phyloP scores from a whole-genome alignment of 176 grass and related monocot genomes.

The Chloris gayana region DNA sequence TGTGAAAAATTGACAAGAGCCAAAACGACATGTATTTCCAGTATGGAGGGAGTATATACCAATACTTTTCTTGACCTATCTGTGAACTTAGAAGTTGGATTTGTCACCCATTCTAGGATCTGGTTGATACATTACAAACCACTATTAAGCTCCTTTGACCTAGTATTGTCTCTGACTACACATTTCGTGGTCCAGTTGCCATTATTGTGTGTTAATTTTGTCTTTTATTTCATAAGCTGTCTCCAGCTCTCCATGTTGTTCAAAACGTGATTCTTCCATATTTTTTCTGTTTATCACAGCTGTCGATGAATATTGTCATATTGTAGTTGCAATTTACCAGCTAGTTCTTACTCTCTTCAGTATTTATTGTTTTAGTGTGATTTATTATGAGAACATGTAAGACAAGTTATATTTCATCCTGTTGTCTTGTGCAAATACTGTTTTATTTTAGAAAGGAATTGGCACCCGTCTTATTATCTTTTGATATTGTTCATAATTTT shows the following conservation, averaged over 20 bases:
- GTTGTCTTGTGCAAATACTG: conserved; percentile 6
- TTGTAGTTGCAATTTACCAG: conserved; percentile 3
- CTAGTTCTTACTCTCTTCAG: background rate
- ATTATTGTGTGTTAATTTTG: background rate
- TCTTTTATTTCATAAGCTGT: background rate
- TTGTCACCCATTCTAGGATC: background rate
- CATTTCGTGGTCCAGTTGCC: background rate
- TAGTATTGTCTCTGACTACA: too few species aligned
- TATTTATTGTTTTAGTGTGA: background rate
- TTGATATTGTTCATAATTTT: conserved; percentile 35
- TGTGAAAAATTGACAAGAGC: too few species aligned
- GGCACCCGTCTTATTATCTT: background rate
- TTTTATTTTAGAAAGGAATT: background rate
- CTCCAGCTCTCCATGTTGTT: background rate
- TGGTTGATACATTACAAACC: background rate
- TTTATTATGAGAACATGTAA: background rate
- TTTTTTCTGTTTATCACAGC: background rate
- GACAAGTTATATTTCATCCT: background rate
- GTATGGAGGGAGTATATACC: too few species aligned
- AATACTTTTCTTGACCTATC: conserved; percentile 3
- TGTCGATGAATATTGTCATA: background rate
- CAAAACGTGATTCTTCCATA: background rate
- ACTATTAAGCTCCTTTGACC: too few species aligned
- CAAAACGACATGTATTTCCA: too few species aligned
- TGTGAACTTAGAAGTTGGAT: conserved; percentile 14